phyloP scores from a whole-genome alignment of 345 rosid species.

The Eucalyptus decipiens region DNA sequence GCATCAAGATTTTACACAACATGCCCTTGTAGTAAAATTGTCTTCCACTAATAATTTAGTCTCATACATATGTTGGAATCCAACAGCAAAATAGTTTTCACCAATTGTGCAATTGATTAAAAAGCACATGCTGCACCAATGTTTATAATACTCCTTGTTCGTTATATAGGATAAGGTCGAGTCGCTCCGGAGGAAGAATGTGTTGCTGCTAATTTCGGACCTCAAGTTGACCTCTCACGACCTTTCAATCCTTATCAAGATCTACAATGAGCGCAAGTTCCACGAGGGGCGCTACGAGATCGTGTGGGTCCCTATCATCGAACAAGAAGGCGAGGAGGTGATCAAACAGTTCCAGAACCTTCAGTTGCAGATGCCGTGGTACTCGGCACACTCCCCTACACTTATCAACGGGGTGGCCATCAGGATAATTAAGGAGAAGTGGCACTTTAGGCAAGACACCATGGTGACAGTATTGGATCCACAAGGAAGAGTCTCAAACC shows the following conservation, averaged over 20 bases:
- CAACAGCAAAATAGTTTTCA: background rate
- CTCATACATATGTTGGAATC: background rate
- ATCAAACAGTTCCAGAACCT: background rate
- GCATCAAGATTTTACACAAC: background rate
- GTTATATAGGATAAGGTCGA: constrained; percentile 10
- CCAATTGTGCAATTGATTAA: background rate
- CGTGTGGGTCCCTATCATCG: constrained; percentile 11
- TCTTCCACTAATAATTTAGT: background rate
- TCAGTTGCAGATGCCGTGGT: constrained; percentile 13
- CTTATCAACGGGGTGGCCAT: constrained; percentile 2
- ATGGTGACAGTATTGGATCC: constrained; percentile 3
- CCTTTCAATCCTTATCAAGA: background rate
- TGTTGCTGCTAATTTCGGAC: constrained; percentile 14
- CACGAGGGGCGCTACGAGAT: constrained; percentile 7
- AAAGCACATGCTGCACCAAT: background rate
- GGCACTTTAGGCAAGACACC: constrained; percentile 5
- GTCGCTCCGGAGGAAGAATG: constrained; percentile 6
- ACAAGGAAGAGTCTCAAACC: constrained; percentile 2
- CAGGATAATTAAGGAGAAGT: constrained; percentile 2
- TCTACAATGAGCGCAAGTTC: constrained; percentile 4
- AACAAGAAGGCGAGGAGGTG: background rate
- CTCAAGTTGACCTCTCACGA: constrained; percentile 8
- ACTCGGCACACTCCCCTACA: background rate
- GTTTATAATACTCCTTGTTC: background rate
- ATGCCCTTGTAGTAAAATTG: background rate